Evolutionary conservation across 805 yeast genomes (phyloP).

Genomic region (Kodamaea kakaduensis): DNA sequence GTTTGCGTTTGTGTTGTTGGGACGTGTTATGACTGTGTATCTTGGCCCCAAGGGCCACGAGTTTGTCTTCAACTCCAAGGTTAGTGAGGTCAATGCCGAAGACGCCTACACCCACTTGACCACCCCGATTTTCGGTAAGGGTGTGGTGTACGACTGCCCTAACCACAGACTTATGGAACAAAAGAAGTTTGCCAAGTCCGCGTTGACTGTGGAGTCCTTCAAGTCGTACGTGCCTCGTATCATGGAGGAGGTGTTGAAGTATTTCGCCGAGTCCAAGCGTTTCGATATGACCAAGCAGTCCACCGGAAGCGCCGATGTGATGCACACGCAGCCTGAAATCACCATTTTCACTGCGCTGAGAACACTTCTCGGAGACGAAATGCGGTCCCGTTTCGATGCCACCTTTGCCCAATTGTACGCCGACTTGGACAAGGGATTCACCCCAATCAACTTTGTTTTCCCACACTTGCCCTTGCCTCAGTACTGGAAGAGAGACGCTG

Average conservation of each 20-base stretch:
- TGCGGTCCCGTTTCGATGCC: slow-evolving; percentile 77
- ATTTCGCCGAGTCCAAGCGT: slow-evolving; percentile 51
- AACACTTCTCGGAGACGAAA: slow-evolving; percentile 84
- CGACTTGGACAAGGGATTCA: slow-evolving; percentile 95
- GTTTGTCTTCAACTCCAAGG: slow-evolving; percentile 86
- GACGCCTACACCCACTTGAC: slow-evolving; percentile 94
- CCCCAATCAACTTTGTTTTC: slow-evolving; percentile 93
- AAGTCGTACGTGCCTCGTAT: slow-evolving; percentile 83
- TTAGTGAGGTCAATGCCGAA: slow-evolving; percentile 89
- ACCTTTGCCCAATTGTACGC: slow-evolving; percentile 81
- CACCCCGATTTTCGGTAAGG: slow-evolving; percentile 98
- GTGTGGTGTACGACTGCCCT: slow-evolving; percentile 96
- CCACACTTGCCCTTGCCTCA: slow-evolving; percentile 87
- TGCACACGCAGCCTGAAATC: slow-evolving; percentile 87
- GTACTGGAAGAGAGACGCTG: slow-evolving; percentile 79
- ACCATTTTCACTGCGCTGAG: slow-evolving; percentile 96
- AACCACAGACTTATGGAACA: slow-evolving; percentile 95
- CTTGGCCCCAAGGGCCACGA: slow-evolving; percentile 98
- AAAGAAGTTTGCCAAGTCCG: slow-evolving; percentile 91
- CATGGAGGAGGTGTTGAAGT: slow-evolving; percentile 67
- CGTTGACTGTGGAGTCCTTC: slow-evolving; percentile 83
- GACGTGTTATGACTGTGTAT: slow-evolving; percentile 91
- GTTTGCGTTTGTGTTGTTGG: slow-evolving; percentile 84
- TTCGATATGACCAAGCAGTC: slow-evolving; percentile 38
- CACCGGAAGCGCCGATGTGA: slow-evolving; percentile 58